These are phyloP conservation scores for Zygoascus ofunaensis DNA, from an alignment of 805 yeast species.

Conservation along the genomic window DNA sequence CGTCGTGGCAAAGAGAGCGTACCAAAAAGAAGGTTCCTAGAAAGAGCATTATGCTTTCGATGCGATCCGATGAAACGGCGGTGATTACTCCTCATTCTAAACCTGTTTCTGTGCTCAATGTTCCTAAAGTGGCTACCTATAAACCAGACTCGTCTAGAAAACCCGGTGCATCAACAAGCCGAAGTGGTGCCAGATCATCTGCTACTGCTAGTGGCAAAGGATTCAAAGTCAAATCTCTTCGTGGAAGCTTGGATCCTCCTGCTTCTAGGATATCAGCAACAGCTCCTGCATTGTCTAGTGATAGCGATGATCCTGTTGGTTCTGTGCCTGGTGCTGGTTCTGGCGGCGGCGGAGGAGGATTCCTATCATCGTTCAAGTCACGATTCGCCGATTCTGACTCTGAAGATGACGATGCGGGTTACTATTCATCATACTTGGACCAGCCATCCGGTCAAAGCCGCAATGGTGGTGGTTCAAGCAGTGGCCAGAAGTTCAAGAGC, in stretches of 20 bases:
- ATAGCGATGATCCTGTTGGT: not conserved
- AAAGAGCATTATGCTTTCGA: conserved; percentile 6
- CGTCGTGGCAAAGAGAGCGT: conserved; percentile 19
- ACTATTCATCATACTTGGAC: not conserved
- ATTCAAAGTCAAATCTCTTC: not conserved
- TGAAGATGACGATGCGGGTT: conserved; percentile 21
- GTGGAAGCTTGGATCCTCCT: not conserved
- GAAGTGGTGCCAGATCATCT: conserved; percentile 3
- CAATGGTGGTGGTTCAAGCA: not conserved
- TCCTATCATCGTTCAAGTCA: conserved; percentile 17
- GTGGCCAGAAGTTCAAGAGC: conserved; percentile 1
- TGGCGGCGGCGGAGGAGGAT: not conserved
- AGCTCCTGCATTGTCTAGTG: not conserved
- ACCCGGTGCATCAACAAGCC: not conserved
- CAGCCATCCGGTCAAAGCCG: conserved; percentile 2
- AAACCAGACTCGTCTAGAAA: not conserved
- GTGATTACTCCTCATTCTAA: not conserved
- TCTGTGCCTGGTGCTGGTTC: not conserved
- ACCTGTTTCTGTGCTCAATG: not conserved
- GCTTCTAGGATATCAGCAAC: not conserved
- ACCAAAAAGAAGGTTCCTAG: not conserved
- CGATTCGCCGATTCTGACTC: conserved; percentile 28
- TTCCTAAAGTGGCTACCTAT: not conserved
- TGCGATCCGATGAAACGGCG: conserved; percentile 8
- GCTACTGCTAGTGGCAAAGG: not conserved